phyloP scores from a whole-genome alignment of 2,329 filamentous ascomycete genomes.

The Claviceps arundinis region DNA sequence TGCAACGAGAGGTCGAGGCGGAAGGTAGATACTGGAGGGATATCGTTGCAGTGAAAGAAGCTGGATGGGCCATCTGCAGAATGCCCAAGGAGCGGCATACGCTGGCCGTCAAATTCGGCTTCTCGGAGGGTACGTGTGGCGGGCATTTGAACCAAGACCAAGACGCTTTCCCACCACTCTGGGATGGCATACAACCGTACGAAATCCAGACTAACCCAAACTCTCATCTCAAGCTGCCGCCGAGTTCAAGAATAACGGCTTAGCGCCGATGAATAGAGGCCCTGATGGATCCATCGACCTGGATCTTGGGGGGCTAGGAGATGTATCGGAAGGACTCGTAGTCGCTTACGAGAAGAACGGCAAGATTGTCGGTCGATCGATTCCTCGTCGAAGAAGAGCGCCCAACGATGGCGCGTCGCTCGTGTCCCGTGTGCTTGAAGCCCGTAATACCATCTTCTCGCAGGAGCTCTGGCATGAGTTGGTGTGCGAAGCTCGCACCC shows the following conservation, averaged over 20 bases:
- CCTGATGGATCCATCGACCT: conserved; percentile 64
- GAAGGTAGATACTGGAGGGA: conserved; percentile 87
- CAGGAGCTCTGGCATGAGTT: conserved; percentile 89
- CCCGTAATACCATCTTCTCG: conserved; percentile 66
- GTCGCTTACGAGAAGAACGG: conserved; percentile 51
- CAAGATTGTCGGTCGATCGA: conserved; percentile 42
- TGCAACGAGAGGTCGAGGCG: conserved; percentile 63
- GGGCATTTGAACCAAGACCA: background rate
- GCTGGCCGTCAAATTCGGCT: conserved; percentile 80
- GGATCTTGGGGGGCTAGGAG: conserved; percentile 44
- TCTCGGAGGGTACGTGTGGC: conserved; percentile 50
- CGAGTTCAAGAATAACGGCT: conserved; percentile 54
- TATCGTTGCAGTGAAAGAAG: conserved; percentile 65
- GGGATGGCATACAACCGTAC: background rate
- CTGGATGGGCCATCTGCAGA: conserved; percentile 75
- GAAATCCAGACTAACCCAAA: background rate
- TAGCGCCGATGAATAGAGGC: conserved; percentile 64
- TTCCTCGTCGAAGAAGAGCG: conserved; percentile 29
- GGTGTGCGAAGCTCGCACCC: conserved; percentile 61
- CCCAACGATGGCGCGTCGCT: conserved; percentile 40
- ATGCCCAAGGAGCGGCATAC: conserved; percentile 60
- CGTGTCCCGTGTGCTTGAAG: conserved; percentile 57
- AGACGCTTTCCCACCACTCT: background rate
- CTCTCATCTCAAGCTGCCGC: conserved; percentile 28
- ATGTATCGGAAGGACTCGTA: conserved; percentile 46